Evolutionary conservation across 176 grass and related monocot genomes (phyloP).

Genomic region (Oryza glaberrima): DNA sequence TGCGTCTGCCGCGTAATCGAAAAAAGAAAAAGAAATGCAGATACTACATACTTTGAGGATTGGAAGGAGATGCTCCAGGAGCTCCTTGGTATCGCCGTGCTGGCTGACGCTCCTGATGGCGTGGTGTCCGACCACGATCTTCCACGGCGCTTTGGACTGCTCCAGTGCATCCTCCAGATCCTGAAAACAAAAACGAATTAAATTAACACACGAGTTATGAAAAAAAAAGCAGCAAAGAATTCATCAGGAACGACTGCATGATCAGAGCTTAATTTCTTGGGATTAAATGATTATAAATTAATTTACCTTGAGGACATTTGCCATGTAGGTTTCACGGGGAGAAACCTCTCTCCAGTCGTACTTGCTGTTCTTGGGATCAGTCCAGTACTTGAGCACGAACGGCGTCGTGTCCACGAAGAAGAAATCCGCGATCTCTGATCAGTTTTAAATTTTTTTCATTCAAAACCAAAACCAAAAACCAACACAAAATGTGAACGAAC

Average conservation of each 20-base stretch:
- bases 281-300: neutral
- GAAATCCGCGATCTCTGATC: conserved; percentile 59
- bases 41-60: conserved; percentile 50
- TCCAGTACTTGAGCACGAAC: conserved; percentile 69
- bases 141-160: conserved; percentile 62
- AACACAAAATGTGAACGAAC: neutral
- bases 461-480: neutral
- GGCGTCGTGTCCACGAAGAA: conserved; percentile 76
- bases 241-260: too few species aligned
- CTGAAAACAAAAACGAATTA: neutral
- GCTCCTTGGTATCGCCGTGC: conserved; percentile 64
- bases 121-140: conserved; percentile 79
- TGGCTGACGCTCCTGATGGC: conserved; percentile 61
- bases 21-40: too few species aligned
- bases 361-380: conserved; percentile 4
- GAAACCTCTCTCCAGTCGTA: conserved; percentile 80
- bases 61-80: conserved; percentile 59
- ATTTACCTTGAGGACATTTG: conserved; percentile 49
- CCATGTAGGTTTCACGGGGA: conserved; percentile 53
- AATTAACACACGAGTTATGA: neutral
- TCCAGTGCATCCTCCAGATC: conserved; percentile 52
- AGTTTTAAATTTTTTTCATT: too few species aligned
- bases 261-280: too few species aligned
- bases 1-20: too few species aligned
- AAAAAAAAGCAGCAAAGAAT: neutral